phyloP scores from a whole-genome alignment of 495 filamentous ascomycete species.

The Delitschia confertaspora region DNA sequence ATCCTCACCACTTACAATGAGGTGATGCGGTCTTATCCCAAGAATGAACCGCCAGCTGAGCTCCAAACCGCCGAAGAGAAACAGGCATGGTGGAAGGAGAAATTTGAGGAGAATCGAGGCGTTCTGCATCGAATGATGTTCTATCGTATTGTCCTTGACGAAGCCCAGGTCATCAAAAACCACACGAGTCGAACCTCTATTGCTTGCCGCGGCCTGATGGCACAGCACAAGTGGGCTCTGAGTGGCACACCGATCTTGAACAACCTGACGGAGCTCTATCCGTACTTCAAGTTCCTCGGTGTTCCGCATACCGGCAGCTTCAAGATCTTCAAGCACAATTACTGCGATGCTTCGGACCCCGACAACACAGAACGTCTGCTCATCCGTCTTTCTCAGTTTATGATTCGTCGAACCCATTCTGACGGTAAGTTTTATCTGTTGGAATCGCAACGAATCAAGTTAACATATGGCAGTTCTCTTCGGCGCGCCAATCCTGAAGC shows the following conservation, averaged over 20 bases:
- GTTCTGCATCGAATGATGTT: slow-evolving; percentile 44
- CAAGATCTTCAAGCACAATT: slow-evolving; percentile 43
- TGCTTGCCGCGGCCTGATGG: slow-evolving; percentile 46
- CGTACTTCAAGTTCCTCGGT: slow-evolving; percentile 52
- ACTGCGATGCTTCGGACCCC: slow-evolving; percentile 32
- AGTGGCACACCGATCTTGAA: slow-evolving; percentile 57
- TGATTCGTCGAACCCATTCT: slow-evolving; percentile 46
- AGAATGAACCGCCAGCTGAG: slow-evolving; percentile 27
- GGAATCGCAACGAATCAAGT: not conserved
- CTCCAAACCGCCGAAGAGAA: slow-evolving; percentile 28
- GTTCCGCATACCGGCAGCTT: slow-evolving; percentile 39
- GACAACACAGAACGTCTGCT: slow-evolving; percentile 33
- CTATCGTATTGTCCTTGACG: slow-evolving; percentile 51
- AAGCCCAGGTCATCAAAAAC: slow-evolving; percentile 59
- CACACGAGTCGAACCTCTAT: slow-evolving; percentile 38
- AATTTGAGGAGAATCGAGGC: slow-evolving; percentile 34
- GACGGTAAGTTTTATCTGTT: slow-evolving; percentile 26
- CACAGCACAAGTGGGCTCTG: slow-evolving; percentile 50
- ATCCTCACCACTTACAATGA: slow-evolving; percentile 48
- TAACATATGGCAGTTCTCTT: slow-evolving; percentile 36
- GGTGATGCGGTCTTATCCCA: slow-evolving; percentile 44
- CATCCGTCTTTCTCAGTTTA: slow-evolving; percentile 36
- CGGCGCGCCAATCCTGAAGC: slow-evolving; percentile 44
- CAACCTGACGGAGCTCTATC: slow-evolving; percentile 44
- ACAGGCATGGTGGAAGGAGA: slow-evolving; percentile 34